Conservation (phyloP, 164 flowering plant genomes). For the Kingdonia uniflora region DNA sequence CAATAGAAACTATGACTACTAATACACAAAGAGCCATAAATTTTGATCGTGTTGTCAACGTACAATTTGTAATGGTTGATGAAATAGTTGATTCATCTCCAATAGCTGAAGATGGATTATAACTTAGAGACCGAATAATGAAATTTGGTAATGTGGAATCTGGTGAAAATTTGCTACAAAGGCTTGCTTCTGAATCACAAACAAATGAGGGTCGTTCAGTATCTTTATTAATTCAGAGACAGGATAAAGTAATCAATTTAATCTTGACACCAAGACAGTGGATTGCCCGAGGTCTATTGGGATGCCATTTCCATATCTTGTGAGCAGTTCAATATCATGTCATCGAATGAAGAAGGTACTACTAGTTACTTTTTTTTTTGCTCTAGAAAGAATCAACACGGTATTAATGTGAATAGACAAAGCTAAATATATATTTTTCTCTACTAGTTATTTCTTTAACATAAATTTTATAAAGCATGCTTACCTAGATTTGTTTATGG, state of each 20-base stretch:
- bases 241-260: conserved; percentile 50
- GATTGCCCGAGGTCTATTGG: conserved; percentile 80
- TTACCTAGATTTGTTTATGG: too few species aligned
- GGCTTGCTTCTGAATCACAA: conserved; percentile 74
- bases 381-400: too few species aligned
- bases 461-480: too few species aligned
- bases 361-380: too few species aligned
- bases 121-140: conserved; percentile 85
- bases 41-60: conserved; percentile 27
- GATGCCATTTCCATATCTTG: conserved; percentile 54
- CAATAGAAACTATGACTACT: too few species aligned
- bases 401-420: too few species aligned
- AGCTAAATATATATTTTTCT: too few species aligned
- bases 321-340: too few species aligned
- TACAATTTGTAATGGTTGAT: conserved; percentile 82
- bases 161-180: conserved; percentile 56
- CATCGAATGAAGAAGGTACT: too few species aligned
- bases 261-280: conserved; percentile 77
- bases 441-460: too few species aligned
- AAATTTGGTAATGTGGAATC: conserved; percentile 80
- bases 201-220: too few species aligned
- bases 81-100: conserved; percentile 86
- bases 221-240: conserved; percentile 53
- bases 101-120: too few species aligned
- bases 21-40: conserved; percentile 30